Base-by-base conservation (phyloP, 2,329 filamentous ascomycete genomes). In the Metarhizium guizhouense region DNA sequence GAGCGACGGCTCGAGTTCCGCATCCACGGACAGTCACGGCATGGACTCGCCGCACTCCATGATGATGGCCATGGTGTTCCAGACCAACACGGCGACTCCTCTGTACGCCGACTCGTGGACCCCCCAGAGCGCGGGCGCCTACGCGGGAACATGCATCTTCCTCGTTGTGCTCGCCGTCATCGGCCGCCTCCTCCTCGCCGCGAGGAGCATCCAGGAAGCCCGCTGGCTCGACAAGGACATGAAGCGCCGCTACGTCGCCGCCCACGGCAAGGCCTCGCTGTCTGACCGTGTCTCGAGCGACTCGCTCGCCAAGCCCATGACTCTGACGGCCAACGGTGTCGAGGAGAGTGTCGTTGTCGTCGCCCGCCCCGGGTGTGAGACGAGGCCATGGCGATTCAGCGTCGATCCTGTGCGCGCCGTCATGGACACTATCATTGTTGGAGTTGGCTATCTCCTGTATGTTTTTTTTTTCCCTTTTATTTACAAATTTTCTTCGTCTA, bases 101-200 rank as follows among this genome's bases (percentile, higher is more conserved):
- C 75, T 83, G 57, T 83, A 74, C 71, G 85, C 88, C 16, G 68
- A 72, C 25, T 69, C 76, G 53, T 97, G 92, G 90, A 87, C 87
- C 2, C 93, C 93, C 5, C 72, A 67, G 32, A 85, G 74, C 40
- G 74, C 79, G 6, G 90, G 86, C 63, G 74, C 80, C 57, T 97
- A 96, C 71, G 90, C 90, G 2, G 93, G 84, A 55, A 95, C 90
- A 32, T 95, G 93, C 76, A 88, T 96, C 69, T 96, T 96, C 73
- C 80, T 96, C 57, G 85, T 96, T 67, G 63, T 87, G 48, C 84
- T 97, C 53, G 85, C 85, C 58, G 76, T 85, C 58, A 65, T 87
- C 56, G 84, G 86, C 65, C 87, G 92, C 53, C 73, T 77, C 20
- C 76, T 96, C 16, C 74, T 93, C 52, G 91, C 91, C 3, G 76